phyloP scores from a whole-genome alignment of 768 basidiomycete genomes.

The Kockovaella imperatae region DNA sequence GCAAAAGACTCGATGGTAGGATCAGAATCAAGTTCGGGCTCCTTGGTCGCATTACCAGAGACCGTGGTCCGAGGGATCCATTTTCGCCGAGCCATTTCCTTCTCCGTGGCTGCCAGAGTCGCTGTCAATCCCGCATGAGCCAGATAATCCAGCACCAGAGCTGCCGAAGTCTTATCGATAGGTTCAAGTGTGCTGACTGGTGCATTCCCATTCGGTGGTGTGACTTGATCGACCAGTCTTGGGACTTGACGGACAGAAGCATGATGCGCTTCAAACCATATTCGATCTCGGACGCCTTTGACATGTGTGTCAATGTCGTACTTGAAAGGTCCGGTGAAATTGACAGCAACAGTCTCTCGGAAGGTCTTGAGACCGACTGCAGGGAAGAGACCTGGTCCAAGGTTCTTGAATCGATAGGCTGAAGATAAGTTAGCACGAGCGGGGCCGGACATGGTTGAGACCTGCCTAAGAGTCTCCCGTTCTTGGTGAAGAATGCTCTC shows the following conservation, averaged over 20 bases:
- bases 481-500: conserved; percentile 82
- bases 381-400: conserved; percentile 57
- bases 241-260: not conserved
- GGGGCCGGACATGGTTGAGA: conserved; percentile 4
- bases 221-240: conserved; percentile 17
- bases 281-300: conserved; percentile 4
- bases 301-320: conserved; percentile 80
- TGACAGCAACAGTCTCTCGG: conserved; percentile 69
- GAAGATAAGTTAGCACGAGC: conserved; percentile 2
- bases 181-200: too few relatives aligned
- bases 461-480: conserved; percentile 52
- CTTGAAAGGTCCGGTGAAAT: conserved; percentile 77
- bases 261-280: conserved; percentile 2
- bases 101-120: too few relatives aligned
- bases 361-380: conserved; percentile 78
- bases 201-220: too few relatives aligned
- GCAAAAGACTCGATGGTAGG: too few relatives aligned
- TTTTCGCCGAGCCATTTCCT: too few relatives aligned
- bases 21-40: too few relatives aligned
- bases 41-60: too few relatives aligned
- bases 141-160: conserved; percentile 70
- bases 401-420: conserved; percentile 26
- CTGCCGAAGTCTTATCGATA: too few relatives aligned
- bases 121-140: conserved; percentile 83
- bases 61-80: too few relatives aligned